Percentiles rank a stretch among this genome's conserved stretches.
phyloP scores from a whole-genome alignment of 176 grass and related monocot genomes.

The Urochloa ruziziensis region DNA sequence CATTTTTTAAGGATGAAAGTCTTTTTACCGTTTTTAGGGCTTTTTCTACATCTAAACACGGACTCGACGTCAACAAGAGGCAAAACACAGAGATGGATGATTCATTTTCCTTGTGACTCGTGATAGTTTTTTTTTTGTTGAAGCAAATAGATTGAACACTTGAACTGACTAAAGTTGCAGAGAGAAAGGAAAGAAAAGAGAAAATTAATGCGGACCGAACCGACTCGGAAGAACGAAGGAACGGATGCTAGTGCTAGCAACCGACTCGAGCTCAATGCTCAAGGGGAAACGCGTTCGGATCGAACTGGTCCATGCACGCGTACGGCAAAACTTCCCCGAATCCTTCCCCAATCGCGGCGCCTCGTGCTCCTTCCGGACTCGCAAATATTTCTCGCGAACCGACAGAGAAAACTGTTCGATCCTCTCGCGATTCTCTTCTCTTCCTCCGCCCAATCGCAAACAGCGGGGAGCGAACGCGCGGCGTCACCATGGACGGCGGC shows the following conservation, averaged over 20 bases:
- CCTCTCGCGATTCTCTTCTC: background rate
- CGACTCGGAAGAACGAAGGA: background rate
- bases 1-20: too few species aligned
- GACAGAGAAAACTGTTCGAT: background rate
- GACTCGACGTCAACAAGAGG: too few species aligned
- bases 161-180: background rate
- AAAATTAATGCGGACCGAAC: background rate
- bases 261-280: background rate
- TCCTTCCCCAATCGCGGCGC: background rate
- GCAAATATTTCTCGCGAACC: background rate
- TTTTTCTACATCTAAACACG: too few species aligned
- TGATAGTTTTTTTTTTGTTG: background rate
- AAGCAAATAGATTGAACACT: background rate
- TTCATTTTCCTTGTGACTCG: background rate
- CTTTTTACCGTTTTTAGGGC: too few species aligned
- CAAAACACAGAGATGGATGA: background rate
- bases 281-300: background rate
- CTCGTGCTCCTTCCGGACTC: background rate
- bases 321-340: background rate
- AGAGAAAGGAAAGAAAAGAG: background rate
- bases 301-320: background rate
- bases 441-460: background rate
- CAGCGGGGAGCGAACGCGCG: background rate
- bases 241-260: background rate
- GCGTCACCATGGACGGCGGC: slow-evolving; percentile 36